Evolutionary conservation across 192 early-diverging fungal genomes (phyloP).

Genomic region (Spizellomyces sp.): DNA sequence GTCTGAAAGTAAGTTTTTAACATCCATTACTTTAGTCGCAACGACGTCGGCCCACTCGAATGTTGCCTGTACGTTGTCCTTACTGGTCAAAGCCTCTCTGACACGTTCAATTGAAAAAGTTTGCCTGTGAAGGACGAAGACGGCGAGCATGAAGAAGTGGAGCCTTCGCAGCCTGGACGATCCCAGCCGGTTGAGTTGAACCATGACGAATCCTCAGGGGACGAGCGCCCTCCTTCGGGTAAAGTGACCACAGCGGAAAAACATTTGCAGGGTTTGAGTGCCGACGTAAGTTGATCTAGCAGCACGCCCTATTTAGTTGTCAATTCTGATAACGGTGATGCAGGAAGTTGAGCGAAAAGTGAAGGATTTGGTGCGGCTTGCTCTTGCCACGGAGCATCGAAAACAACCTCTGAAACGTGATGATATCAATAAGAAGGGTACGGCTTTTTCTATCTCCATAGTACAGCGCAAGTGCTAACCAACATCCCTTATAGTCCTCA

Average conservation of each 20-base stretch:
- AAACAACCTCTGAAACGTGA: conserved; percentile 54
- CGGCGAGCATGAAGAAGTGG: not conserved
- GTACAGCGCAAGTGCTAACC: not conserved
- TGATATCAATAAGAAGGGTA: conserved; percentile 63
- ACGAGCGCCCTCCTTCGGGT: no score
- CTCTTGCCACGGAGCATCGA: conserved; percentile 57
- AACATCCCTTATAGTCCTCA: conserved; percentile 50
- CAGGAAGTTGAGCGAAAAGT: conserved; percentile 61
- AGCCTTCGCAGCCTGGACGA: not conserved
- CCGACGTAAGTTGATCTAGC: not conserved
- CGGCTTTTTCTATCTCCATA: not conserved
- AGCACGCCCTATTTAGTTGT: not conserved
- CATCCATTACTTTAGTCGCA: no score
- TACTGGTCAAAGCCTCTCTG: no score
- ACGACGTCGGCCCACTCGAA: no score
- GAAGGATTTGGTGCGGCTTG: conserved; percentile 64
- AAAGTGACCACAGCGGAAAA: no score
- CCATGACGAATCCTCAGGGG: no score
- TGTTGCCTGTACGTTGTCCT: no score
- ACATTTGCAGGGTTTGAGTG: no score
- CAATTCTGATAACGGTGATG: not conserved
- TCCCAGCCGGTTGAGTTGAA: no score
- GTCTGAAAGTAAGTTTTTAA: no score
- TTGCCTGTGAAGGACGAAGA: not conserved
- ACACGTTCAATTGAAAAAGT: no score